Percentiles rank a stretch among this genome's conserved stretches.
These are phyloP conservation scores for Malus orientalis DNA, from an alignment of 306 rosid species.

Conservation along the genomic window DNA sequence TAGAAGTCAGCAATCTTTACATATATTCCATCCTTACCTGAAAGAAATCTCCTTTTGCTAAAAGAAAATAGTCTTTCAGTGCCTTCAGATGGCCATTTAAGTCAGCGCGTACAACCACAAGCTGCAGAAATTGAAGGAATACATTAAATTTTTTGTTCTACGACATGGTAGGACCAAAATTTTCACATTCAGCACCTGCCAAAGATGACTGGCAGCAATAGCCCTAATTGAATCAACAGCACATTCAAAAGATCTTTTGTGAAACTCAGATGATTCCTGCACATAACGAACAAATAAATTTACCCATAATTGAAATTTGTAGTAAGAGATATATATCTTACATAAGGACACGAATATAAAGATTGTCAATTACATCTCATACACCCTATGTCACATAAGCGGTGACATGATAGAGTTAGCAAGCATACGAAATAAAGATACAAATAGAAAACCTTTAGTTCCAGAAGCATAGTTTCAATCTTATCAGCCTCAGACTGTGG, in stretches of 20 bases:
- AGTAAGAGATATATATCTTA: neutral
- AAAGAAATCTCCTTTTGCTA: slow-evolving; percentile 98
- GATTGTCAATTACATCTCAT: neutral
- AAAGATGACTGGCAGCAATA: slow-evolving; percentile 93
- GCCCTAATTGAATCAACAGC: slow-evolving; percentile 84
- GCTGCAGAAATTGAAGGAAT: slow-evolving; percentile 51
- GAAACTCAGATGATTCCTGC: slow-evolving; percentile 91
- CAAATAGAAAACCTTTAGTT: slow-evolving; percentile 56
- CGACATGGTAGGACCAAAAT: slow-evolving; percentile 14
- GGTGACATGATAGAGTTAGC: neutral
- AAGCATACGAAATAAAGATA: neutral
- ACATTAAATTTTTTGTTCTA: slow-evolving; percentile 11
- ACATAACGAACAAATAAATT: slow-evolving; percentile 17
- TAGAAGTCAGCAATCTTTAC: neutral
- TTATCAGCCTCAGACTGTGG: slow-evolving; percentile 93
- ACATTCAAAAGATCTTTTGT: slow-evolving; percentile 84
- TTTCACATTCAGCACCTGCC: slow-evolving; percentile 68
- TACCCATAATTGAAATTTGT: neutral
- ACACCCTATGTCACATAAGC: slow-evolving; percentile 8
- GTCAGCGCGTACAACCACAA: slow-evolving; percentile 94
- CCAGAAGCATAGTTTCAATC: slow-evolving; percentile 85
- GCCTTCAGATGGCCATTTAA: slow-evolving; percentile 93
- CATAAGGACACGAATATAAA: neutral
- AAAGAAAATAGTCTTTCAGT: slow-evolving; percentile 86
- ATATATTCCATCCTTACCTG: slow-evolving; percentile 54